Base-by-base conservation (phyloP, 441 rosid species). In the Populus hybrid region DNA sequence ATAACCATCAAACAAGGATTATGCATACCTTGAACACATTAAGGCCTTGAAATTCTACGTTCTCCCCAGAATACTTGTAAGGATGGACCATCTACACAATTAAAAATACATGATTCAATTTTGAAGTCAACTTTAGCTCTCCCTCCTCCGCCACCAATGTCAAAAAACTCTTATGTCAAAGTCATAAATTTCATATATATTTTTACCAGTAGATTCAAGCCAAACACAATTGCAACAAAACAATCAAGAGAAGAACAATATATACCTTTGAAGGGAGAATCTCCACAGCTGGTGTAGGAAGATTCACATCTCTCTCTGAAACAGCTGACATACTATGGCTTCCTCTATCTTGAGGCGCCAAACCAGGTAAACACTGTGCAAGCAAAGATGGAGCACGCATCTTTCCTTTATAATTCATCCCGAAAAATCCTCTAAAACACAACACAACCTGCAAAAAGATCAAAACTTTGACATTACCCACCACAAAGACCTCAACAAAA, bases 351-450 rank as follows among this genome's bases (percentile, higher is more conserved):
- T 89, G 89, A 74, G 92, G 97, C 1, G 80, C 80, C 82, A 92
- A 88, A 67, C 99, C 95, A 21, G 99, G 95, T 88, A 89, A 85
- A 84, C 98, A 95, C 84, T 93, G 97, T 66, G 93, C 89, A 75
- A 95, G 87, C 86, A 95, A 81, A 1, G 99, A 89, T 18, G 98
- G 94, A 35, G 99, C 90, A 78, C 97, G 98, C 97, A 93, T 91
- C 75, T 74, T 87, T 7, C 32, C 79, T 21, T 69, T 16, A 32
- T 18, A 32, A 28, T 32, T 73, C 72, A 69, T 79, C 40, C 35
- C 21, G 75, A 78, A 61, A 4, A 77, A 70, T 63, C 23, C 74
- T 73, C 73, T 73, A 79, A 70, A 50, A 67, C 69, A 57, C 79
- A 77, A 38, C 30, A 78, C n/a, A 78, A 66, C 81, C 88, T 89